Evolutionary conservation across 495 filamentous ascomycete genomes (phyloP).

Genomic region (Amphirosellinia nigrospora): DNA sequence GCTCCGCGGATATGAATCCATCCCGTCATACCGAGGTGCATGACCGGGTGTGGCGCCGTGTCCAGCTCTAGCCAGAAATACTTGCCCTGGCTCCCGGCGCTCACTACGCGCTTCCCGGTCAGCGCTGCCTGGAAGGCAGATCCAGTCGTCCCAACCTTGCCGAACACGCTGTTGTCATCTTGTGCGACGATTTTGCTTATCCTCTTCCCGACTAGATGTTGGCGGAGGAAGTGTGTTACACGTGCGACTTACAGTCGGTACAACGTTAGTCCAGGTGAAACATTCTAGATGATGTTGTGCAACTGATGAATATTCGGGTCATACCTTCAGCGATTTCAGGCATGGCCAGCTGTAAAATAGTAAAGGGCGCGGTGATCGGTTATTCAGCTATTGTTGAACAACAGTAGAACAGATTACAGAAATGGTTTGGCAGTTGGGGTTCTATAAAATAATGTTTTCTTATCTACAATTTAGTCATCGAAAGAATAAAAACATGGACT

Average conservation of each 20-base stretch:
- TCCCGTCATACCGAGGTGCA: slow-evolving; percentile 90
- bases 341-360: slow-evolving; percentile 53
- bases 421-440: not conserved
- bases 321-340: slow-evolving; percentile 80
- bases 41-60: slow-evolving; percentile 78
- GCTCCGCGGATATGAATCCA: slow-evolving; percentile 87
- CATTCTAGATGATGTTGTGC: not conserved
- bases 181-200: slow-evolving; percentile 71
- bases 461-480: slow-evolving; percentile 1
- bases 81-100: slow-evolving; percentile 86
- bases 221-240: slow-evolving; percentile 80
- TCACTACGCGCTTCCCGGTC: slow-evolving; percentile 75
- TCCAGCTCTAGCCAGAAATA: slow-evolving; percentile 79
- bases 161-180: slow-evolving; percentile 83
- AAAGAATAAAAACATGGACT: not conserved
- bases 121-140: slow-evolving; percentile 73
- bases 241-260: slow-evolving; percentile 67
- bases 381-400: not conserved
- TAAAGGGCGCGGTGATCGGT: not conserved
- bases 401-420: not conserved
- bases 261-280: slow-evolving; percentile 25
- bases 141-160: slow-evolving; percentile 82
- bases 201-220: slow-evolving; percentile 81
- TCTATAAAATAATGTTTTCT: not conserved
- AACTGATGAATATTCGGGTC: slow-evolving; percentile 20